These are phyloP conservation scores for barley (Hordeum vulgare) DNA, from an alignment of 176 grass and related monocot genomes.

Conservation along the genomic window MorexV3_pseudomolecules_assembly NC_058522.1:559459633-559460132, in stretches of 20 bases:
- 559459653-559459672: constrained; percentile 34
- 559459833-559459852: constrained; percentile 25
- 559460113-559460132: constrained; percentile 15
- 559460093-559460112: constrained; percentile 2
- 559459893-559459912: background rate
- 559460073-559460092: background rate
- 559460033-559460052: background rate
- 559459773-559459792: background rate
- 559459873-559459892: background rate
- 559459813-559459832: background rate
- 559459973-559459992: constrained; percentile 25
- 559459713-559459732: constrained; percentile 10
- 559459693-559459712: background rate
- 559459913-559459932: background rate
- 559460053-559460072: background rate
- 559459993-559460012: background rate
- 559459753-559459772: background rate
- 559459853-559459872: background rate
- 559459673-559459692: constrained; percentile 41
- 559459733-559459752: constrained; percentile 5
- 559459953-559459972: background rate
- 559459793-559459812: background rate
- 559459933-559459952: background rate
- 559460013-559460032: background rate
- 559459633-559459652: constrained; percentile 36